Conservation (phyloP, 2,329 filamentous ascomycete genomes). For the Didymella glomerata region DNA sequence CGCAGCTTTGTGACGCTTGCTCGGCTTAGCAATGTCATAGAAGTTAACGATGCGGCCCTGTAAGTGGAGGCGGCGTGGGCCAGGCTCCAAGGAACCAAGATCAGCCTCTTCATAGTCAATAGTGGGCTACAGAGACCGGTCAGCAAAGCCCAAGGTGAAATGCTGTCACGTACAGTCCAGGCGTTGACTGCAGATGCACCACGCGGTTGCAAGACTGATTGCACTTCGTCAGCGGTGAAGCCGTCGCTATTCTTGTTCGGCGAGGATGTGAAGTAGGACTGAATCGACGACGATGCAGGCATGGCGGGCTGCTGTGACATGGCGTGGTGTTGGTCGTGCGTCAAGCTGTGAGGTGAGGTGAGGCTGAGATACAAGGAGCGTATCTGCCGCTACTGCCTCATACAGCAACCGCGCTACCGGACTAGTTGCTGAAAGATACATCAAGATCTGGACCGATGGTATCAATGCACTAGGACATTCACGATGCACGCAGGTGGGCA, state of each 20-base stretch:
- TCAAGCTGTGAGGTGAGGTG: slow-evolving; percentile 4
- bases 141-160: not conserved
- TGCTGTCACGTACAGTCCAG: slow-evolving; percentile 25
- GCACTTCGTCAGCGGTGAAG: slow-evolving; percentile 61
- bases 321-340: not conserved
- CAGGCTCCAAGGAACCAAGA: slow-evolving; percentile 60
- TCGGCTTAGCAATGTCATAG: slow-evolving; percentile 54
- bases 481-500: not conserved
- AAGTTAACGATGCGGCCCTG: slow-evolving; percentile 66
- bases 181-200: slow-evolving; percentile 32
- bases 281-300: slow-evolving; percentile 53
- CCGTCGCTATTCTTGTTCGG: slow-evolving; percentile 56
- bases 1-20: slow-evolving; percentile 56
- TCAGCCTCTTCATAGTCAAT: slow-evolving; percentile 58
- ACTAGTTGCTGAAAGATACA: not conserved
- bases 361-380: slow-evolving; percentile 21
- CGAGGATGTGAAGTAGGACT: slow-evolving; percentile 53
- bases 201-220: slow-evolving; percentile 49
- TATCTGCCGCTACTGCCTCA: slow-evolving; percentile 5
- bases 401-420: not conserved
- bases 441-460: not conserved
- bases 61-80: slow-evolving; percentile 61
- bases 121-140: slow-evolving; percentile 52
- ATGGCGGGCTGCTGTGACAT: slow-evolving; percentile 30
- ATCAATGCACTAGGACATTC: not conserved